Evolutionary conservation across 2,329 filamentous ascomycete genomes (phyloP), one percentile per base, ranked within the genome.

Genomic region (Penicillium corylophilum): DNA sequence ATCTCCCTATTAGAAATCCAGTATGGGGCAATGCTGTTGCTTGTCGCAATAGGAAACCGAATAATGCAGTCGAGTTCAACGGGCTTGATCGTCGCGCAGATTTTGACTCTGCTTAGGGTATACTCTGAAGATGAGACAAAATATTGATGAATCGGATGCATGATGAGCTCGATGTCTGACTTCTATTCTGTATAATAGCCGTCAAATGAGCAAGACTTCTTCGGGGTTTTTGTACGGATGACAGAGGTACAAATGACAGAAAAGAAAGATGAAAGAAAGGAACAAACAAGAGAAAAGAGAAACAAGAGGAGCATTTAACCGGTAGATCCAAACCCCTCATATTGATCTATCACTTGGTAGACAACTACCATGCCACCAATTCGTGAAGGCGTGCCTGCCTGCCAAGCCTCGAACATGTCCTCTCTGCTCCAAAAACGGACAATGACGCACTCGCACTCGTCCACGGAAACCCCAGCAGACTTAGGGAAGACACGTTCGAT

Each of bases 381-480:
- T 16, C 26, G 31, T 9, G 9, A 15, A 22, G 46, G 46, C 13
- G 46, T 48, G 23, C 46, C 46, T n/a, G 28, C 20, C 13, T 33
- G 38, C 46, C 46, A 48, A n/a, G 46, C 20, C 3, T 20, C 15
- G 18, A 48, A 13, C 46, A 48, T 48, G 26, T 41, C 46, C n/a
- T 41, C 38, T 39, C 38, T 41, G 5, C 9, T 28, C 4, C 22
- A 15, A 10, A 48, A 48, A 10, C 23, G 33, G 9, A 48, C 46
- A 26, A 48, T 42, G 18, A 26, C 38, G 42, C 38, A 48, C 22
- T 48, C 46, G n/a, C 46, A 42, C 20, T 41, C 16, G 28, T 41
- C 40, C 9, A 48, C 7, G 23, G 39, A 28, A 42, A 48, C 29
- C 4, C 38, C 28, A 22, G 18, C 18, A 5, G 38, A 26, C 20